Percentiles rank a stretch among this genome's conserved stretches.
Evolutionary conservation across 2,329 filamentous ascomycete genomes (phyloP).

Genomic region (Calonectria pseudoturangicola): DNA sequence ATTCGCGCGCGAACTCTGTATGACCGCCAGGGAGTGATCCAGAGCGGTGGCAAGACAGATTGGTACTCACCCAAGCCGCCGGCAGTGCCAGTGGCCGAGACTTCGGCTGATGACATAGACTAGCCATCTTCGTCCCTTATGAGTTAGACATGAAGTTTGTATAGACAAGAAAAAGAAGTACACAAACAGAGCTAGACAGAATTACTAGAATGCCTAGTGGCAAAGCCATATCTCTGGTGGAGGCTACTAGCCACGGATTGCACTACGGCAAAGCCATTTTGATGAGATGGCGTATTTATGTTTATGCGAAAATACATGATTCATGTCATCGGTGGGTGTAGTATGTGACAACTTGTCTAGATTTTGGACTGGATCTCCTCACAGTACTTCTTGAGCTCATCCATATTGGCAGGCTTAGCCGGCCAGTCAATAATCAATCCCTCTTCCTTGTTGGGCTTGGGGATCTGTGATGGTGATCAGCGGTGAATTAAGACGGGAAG

Average conservation of each 20-base stretch:
- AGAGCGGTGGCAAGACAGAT: slow-evolving; percentile 78
- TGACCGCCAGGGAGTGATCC: slow-evolving; percentile 85
- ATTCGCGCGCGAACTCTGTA: slow-evolving; percentile 88
- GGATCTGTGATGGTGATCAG: slow-evolving; percentile 77
- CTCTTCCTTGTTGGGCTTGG: slow-evolving; percentile 90
- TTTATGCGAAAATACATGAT: slow-evolving; percentile 29
- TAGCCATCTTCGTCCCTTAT: slow-evolving; percentile 49
- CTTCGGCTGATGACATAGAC: slow-evolving; percentile 68
- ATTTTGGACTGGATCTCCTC: slow-evolving; percentile 95
- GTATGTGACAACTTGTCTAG: slow-evolving; percentile 64
- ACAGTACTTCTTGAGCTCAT: slow-evolving; percentile 84
- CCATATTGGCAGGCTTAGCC: slow-evolving; percentile 84
- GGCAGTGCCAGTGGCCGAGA: slow-evolving; percentile 54
- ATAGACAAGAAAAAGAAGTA: slow-evolving; percentile 7
- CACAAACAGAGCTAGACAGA: slow-evolving; percentile 39
- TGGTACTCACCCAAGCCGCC: slow-evolving; percentile 74
- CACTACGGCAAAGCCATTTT: slow-evolving; percentile 17
- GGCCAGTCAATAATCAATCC: slow-evolving; percentile 90
- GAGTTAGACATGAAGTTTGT: slow-evolving; percentile 30
- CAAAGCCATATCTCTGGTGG: slow-evolving; percentile 35
- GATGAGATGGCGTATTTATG: slow-evolving; percentile 8
- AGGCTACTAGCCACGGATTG: slow-evolving; percentile 26
- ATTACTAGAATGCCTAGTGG: slow-evolving; percentile 44
- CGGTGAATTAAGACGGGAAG: neutral
- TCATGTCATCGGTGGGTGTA: neutral